Evolutionary conservation across 2,329 filamentous ascomycete genomes (phyloP).

Genomic region (Cladosporium phlei): DNA sequence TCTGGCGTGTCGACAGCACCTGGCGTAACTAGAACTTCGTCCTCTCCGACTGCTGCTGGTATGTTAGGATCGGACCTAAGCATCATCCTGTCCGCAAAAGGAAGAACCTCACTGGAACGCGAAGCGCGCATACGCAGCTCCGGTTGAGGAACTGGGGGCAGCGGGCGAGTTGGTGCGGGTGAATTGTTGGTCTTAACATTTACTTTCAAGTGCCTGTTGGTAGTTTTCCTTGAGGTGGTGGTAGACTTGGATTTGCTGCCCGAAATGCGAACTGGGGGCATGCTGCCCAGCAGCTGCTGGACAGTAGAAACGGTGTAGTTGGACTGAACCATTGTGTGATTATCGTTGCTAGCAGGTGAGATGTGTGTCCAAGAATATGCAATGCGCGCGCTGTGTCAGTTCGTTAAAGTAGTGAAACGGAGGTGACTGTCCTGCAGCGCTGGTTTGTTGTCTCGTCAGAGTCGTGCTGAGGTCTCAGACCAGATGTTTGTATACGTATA

Average conservation of each 20-base stretch:
- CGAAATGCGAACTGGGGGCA: constrained; percentile 1
- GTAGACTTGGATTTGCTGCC: constrained; percentile 6
- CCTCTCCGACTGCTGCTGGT: background rate
- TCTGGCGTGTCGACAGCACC: background rate
- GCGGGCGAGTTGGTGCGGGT: background rate
- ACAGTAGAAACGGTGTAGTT: constrained; percentile 10
- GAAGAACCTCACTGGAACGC: background rate
- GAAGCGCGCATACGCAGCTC: background rate
- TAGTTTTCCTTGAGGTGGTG: background rate
- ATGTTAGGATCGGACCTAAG: background rate
- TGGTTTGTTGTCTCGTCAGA: constrained; percentile 1
- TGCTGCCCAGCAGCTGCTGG: constrained; percentile 4
- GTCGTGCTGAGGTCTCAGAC: constrained; percentile 10
- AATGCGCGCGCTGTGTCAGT: background rate
- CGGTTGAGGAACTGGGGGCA: background rate
- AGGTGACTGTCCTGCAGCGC: constrained; percentile 10
- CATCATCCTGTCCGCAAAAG: background rate
- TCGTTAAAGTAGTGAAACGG: background rate
- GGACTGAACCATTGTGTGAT: constrained; percentile 3
- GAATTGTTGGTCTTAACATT: background rate
- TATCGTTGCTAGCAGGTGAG: too few species aligned
- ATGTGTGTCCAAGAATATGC: background rate
- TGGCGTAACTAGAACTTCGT: background rate
- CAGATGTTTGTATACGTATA: background rate
- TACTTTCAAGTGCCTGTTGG: background rate